Percentiles rank a stretch among this genome's conserved stretches.
These are phyloP conservation scores for Trichoderma atrobrunneum DNA, from an alignment of 2,329 filamentous ascomycete species.

Conservation along the genomic window DNA sequence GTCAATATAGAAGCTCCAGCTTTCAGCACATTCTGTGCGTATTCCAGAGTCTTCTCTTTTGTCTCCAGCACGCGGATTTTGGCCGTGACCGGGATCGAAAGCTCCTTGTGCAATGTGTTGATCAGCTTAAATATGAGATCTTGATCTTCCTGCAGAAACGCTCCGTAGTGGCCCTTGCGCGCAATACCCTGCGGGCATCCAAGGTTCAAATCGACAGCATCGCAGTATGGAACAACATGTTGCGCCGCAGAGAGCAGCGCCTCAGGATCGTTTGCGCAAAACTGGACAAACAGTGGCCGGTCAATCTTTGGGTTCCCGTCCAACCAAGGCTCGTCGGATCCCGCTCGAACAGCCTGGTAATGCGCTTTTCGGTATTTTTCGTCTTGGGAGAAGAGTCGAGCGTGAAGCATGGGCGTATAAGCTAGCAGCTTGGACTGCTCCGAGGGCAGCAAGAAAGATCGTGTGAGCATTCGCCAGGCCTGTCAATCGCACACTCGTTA, in stretches of 20 bases:
- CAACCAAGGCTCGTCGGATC: slow-evolving; percentile 53
- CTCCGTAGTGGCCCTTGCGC: slow-evolving; percentile 83
- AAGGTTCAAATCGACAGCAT: slow-evolving; percentile 92
- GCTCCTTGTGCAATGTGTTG: slow-evolving; percentile 71
- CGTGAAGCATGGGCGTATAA: slow-evolving; percentile 96
- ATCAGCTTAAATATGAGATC: slow-evolving; percentile 79
- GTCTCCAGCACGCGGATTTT: slow-evolving; percentile 92
- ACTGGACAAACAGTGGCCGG: slow-evolving; percentile 90
- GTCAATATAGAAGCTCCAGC: slow-evolving; percentile 92
- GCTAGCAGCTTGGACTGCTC: slow-evolving; percentile 68
- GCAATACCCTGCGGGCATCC: slow-evolving; percentile 97
- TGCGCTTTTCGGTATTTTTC: slow-evolving; percentile 73
- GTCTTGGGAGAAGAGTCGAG: slow-evolving; percentile 77
- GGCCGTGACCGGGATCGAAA: slow-evolving; percentile 84
- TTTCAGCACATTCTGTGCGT: slow-evolving; percentile 80
- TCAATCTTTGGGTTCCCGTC: slow-evolving; percentile 86
- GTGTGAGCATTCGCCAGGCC: slow-evolving; percentile 96
- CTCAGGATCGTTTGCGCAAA: slow-evolving; percentile 87
- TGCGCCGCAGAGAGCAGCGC: slow-evolving; percentile 75
- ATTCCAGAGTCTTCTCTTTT: slow-evolving; percentile 79
- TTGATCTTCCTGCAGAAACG: slow-evolving; percentile 93
- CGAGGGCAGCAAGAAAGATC: slow-evolving; percentile 76
- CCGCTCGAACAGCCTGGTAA: slow-evolving; percentile 65
- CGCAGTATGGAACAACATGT: slow-evolving; percentile 80
- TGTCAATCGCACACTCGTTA: slow-evolving; percentile 35